phyloP scores from a whole-genome alignment of 768 basidiomycete genomes.

The Boletus subcaerulescens region DNA sequence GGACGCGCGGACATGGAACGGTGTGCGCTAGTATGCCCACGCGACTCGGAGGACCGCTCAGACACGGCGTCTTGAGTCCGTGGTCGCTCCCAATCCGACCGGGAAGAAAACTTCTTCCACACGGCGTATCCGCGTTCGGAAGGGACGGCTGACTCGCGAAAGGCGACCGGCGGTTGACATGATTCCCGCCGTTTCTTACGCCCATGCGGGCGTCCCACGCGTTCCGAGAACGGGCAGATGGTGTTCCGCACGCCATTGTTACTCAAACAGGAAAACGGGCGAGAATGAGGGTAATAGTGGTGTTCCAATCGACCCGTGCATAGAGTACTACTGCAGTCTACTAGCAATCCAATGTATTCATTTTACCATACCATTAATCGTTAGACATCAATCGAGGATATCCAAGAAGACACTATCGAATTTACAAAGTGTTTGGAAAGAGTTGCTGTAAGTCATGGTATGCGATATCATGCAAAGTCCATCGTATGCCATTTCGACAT shows the following conservation, averaged over 20 bases:
- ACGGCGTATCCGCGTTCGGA: conserved; percentile 14
- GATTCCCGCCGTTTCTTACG: conserved; percentile 3
- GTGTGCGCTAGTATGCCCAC: background rate
- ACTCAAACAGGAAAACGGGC: conserved; percentile 1
- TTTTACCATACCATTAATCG: too few relatives aligned
- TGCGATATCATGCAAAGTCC: conserved; percentile 1
- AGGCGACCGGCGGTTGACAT: conserved; percentile 15
- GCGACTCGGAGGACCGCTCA: background rate
- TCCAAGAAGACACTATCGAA: too few relatives aligned
- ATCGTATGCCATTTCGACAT: background rate
- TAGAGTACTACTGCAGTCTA: too few relatives aligned
- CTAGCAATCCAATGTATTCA: too few relatives aligned
- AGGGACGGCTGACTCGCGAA: conserved; percentile 21
- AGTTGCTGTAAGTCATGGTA: background rate
- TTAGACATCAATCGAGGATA: too few relatives aligned
- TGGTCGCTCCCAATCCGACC: background rate
- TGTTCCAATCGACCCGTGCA: too few relatives aligned
- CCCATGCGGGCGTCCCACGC: conserved; percentile 5
- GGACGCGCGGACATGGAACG: background rate
- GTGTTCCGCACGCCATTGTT: background rate
- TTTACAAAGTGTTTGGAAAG: too few relatives aligned
- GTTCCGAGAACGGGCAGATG: conserved; percentile 6
- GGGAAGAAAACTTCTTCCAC: conserved; percentile 1
- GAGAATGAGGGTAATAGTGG: background rate
- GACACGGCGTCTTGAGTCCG: background rate